phyloP scores from a whole-genome alignment of 208 protist species.

The Acanthamoeba royreba region DNA sequence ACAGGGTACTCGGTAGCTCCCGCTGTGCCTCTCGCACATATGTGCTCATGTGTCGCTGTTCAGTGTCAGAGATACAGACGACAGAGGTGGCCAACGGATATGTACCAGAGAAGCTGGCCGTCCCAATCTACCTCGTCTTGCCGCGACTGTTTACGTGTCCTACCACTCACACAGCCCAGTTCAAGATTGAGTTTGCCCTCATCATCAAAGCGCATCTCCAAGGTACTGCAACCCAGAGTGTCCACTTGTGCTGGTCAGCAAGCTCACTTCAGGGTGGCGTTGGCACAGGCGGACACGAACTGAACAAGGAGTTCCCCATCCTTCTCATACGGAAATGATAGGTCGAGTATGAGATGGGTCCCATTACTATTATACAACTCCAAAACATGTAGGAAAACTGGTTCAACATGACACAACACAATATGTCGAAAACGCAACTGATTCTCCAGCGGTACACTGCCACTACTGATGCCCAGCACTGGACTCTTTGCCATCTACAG shows the following conservation, averaged over 20 bases:
- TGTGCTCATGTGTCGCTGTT: too few species aligned
- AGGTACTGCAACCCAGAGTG: too few species aligned
- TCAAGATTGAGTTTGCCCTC: background rate
- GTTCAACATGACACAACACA: too few species aligned
- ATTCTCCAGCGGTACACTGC: too few species aligned
- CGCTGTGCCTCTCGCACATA: too few species aligned
- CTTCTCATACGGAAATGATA: background rate
- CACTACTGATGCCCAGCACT: too few species aligned
- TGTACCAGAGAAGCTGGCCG: background rate
- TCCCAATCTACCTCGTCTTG: background rate
- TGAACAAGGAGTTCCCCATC: background rate
- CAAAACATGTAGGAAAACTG: too few species aligned
- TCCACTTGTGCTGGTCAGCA: too few species aligned
- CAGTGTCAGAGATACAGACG: background rate
- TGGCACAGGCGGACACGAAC: background rate
- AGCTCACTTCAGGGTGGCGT: too few species aligned
- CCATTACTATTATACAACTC: too few species aligned
- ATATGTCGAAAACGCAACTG: too few species aligned
- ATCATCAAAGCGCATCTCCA: background rate
- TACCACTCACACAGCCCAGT: background rate
- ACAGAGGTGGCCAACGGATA: background rate
- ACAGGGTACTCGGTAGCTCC: background rate
- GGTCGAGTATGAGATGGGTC: background rate
- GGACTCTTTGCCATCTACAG: too few species aligned
- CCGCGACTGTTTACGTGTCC: background rate